These are phyloP conservation scores for Malassezia dermatis DNA, from an alignment of 1,284 basidiomycete species.

Conservation along the genomic window DNA sequence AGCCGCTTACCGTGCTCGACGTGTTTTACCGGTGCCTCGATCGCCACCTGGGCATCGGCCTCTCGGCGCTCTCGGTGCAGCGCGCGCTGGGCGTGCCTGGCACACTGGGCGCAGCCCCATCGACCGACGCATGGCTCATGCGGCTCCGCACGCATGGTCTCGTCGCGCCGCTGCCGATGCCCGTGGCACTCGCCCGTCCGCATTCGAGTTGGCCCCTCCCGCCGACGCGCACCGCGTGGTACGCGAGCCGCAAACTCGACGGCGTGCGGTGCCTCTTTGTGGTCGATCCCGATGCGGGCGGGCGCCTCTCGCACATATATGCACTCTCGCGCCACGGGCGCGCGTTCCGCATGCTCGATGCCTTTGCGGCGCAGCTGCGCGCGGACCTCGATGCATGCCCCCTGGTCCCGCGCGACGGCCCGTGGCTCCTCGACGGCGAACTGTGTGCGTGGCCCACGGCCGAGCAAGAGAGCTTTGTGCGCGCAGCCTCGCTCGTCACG, in stretches of 20 bases:
- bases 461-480: conserved; percentile 24
- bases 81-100: conserved; percentile 13
- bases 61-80: conserved; percentile 20
- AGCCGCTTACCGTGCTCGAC: conserved; percentile 14
- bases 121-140: background rate
- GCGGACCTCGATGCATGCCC: conserved; percentile 13
- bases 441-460: conserved; percentile 20
- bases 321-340: conserved; percentile 25
- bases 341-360: conserved; percentile 18
- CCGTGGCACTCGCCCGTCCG: conserved; percentile 23
- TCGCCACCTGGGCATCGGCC: conserved; percentile 29
- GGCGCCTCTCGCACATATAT: conserved; percentile 2
- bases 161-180: conserved; percentile 3
- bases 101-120: background rate
- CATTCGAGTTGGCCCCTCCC: conserved; percentile 2
- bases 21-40: conserved; percentile 32
- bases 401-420: background rate
- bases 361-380: conserved; percentile 19
- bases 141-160: background rate
- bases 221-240: conserved; percentile 20
- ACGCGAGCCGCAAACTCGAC: conserved; percentile 30
- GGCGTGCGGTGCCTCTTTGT: conserved; percentile 30
- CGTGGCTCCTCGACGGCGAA: conserved; percentile 32
- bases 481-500: conserved; percentile 18
- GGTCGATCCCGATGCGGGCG: background rate